Conservation (phyloP, 129 eudicot genomes). For the Kitagawia praeruptora region DNA sequence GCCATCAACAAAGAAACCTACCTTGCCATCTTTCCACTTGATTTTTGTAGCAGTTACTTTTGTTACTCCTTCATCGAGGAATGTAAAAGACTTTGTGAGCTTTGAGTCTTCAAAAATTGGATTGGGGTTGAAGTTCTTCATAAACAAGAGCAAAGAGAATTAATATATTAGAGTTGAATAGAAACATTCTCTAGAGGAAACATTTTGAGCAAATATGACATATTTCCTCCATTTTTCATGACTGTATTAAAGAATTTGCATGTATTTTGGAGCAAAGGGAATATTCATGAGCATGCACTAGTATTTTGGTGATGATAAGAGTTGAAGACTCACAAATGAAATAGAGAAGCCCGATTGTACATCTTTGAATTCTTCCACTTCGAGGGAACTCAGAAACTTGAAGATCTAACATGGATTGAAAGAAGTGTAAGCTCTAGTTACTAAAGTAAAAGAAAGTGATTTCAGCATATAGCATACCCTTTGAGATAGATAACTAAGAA, state of each 20-base stretch:
- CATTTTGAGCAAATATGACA: neutral
- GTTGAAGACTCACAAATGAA: constrained; percentile 58
- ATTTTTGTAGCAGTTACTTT: constrained; percentile 76
- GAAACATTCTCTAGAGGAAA: neutral
- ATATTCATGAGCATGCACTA: neutral
- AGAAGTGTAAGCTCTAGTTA: neutral
- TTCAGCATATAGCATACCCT: neutral
- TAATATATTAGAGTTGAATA: neutral
- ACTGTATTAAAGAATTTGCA: neutral
- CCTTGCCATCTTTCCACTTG: constrained; percentile 94
- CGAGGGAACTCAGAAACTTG: constrained; percentile 72
- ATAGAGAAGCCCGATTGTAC: constrained; percentile 90
- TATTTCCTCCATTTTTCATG: neutral
- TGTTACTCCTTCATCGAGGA: constrained; percentile 67
- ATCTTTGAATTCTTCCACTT: constrained; percentile 86
- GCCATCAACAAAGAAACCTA: constrained; percentile 16
- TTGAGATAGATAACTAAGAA: neutral
- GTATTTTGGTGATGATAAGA: neutral
- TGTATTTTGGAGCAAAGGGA: neutral
- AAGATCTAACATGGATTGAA: constrained; percentile 47
- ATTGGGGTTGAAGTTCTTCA: constrained; percentile 68
- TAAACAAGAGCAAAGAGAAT: neutral
- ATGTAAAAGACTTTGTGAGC: constrained; percentile 73
- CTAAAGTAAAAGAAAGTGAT: neutral
- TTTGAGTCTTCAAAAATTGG: constrained; percentile 78